Conservation (phyloP, 371 early-diverging fungal species). For the Lichtheimia ornata region DNA sequence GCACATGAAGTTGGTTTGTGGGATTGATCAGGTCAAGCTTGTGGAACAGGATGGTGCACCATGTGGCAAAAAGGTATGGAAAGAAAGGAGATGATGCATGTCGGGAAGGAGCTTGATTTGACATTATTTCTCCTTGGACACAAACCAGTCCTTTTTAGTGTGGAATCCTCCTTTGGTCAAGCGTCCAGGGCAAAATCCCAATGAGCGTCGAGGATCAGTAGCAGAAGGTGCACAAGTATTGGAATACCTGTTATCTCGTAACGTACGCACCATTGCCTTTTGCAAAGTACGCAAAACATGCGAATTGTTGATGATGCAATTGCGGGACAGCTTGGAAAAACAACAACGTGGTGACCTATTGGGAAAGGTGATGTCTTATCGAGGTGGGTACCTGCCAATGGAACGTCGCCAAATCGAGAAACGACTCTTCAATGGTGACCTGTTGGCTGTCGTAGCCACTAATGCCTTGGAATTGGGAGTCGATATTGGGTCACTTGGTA, state of each 20-base stretch:
- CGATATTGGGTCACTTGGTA: slow-evolving; percentile 66
- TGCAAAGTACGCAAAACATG: slow-evolving; percentile 54
- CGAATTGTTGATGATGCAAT: slow-evolving; percentile 48
- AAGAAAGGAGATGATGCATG: neutral
- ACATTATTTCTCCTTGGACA: no score
- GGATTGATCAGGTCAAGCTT: slow-evolving; percentile 30
- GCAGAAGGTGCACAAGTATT: slow-evolving; percentile 37
- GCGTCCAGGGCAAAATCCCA: slow-evolving; percentile 7
- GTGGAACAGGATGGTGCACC: slow-evolving; percentile 47
- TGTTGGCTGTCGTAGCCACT: slow-evolving; percentile 63
- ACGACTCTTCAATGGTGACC: slow-evolving; percentile 52
- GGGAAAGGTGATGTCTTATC: slow-evolving; percentile 53
- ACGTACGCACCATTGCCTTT: slow-evolving; percentile 51
- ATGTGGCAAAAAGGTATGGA: slow-evolving; percentile 36
- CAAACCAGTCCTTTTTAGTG: slow-evolving; percentile 32
- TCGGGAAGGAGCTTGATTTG: no score
- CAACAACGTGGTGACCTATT: slow-evolving; percentile 25
- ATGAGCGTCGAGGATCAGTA: slow-evolving; percentile 25
- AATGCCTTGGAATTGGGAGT: slow-evolving; percentile 75
- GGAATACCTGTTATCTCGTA: slow-evolving; percentile 34
- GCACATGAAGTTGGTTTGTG: slow-evolving; percentile 48
- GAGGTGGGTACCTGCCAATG: slow-evolving; percentile 63
- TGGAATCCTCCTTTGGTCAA: slow-evolving; percentile 41
- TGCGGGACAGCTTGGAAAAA: slow-evolving; percentile 36
- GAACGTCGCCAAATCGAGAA: slow-evolving; percentile 63